Evolutionary conservation across 176 grass and related monocot genomes (phyloP).

Genomic region (Oryza meyeriana): DNA sequence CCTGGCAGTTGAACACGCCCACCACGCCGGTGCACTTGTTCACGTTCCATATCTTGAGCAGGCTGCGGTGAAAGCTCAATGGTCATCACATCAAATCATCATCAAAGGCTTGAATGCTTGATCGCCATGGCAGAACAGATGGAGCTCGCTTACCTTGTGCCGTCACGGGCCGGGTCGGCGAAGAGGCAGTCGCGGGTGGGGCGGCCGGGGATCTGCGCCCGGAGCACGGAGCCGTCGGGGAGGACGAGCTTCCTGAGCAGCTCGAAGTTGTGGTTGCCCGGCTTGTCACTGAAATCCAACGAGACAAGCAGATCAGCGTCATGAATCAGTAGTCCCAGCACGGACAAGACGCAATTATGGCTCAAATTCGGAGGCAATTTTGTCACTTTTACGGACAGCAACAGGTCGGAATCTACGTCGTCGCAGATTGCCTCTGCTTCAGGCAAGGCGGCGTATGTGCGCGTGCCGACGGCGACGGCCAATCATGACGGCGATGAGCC

Average conservation of each 20-base stretch:
- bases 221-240: conserved; percentile 49
- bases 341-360: neutral
- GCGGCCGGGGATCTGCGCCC: conserved; percentile 43
- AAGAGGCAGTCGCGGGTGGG: conserved; percentile 58
- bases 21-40: conserved; percentile 73
- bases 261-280: conserved; percentile 51
- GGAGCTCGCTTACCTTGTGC: conserved; percentile 26
- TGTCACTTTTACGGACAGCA: neutral
- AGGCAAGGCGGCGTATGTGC: neutral
- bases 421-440: neutral
- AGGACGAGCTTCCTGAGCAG: conserved; percentile 49
- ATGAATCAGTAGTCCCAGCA: neutral
- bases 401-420: neutral
- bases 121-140: neutral
- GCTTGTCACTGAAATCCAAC: conserved; percentile 45
- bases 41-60: conserved; percentile 90
- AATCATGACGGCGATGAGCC: conserved; percentile 5
- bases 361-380: neutral
- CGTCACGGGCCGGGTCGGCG: conserved; percentile 44
- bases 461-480: neutral
- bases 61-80: conserved; percentile 17
- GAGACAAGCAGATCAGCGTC: neutral
- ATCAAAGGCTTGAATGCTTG: too few species aligned
- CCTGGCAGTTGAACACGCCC: conserved; percentile 88
- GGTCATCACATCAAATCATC: neutral